These are phyloP conservation scores for Pleurotus ostreatus DNA, from an alignment of 768 basidiomycete species.

Conservation along the genomic window DNA sequence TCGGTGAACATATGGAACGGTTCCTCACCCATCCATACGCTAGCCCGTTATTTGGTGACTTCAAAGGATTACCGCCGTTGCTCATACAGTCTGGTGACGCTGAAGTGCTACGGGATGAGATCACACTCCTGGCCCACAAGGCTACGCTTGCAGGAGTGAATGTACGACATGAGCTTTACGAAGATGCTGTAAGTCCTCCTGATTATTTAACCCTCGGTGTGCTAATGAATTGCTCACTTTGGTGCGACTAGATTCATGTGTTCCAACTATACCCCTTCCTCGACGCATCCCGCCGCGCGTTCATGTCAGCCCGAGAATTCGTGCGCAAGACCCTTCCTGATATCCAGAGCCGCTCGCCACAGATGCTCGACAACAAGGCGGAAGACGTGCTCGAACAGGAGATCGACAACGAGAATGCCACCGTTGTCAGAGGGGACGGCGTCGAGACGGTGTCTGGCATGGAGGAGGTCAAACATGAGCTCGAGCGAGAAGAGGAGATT, in stretches of 20 bases:
- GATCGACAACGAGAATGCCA: conserved; percentile 61
- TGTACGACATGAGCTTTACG: conserved; percentile 84
- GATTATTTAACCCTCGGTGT: background rate
- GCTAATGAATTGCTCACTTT: background rate
- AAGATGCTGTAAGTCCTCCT: conserved; percentile 70
- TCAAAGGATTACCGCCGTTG: conserved; percentile 81
- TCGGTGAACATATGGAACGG: conserved; percentile 73
- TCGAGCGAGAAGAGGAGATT: conserved; percentile 18
- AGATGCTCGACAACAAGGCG: conserved; percentile 46
- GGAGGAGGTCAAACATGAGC: conserved; percentile 35
- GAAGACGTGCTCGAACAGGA: conserved; percentile 66
- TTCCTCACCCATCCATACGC: conserved; percentile 97
- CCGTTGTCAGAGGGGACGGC: conserved; percentile 74
- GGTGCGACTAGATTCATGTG: conserved; percentile 69
- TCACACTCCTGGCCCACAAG: conserved; percentile 88
- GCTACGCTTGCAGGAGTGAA: conserved; percentile 82
- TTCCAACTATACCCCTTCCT: conserved; percentile 89
- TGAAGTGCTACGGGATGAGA: conserved; percentile 94
- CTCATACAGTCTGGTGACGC: conserved; percentile 92
- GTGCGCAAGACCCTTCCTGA: conserved; percentile 56
- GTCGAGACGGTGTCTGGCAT: conserved; percentile 43
- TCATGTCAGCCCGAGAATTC: conserved; percentile 67
- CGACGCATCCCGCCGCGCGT: conserved; percentile 58
- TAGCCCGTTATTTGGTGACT: conserved; percentile 90
- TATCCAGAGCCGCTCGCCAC: conserved; percentile 44